Conservation (phyloP, 306 rosid species). For the Medicago truncatula region DNA sequence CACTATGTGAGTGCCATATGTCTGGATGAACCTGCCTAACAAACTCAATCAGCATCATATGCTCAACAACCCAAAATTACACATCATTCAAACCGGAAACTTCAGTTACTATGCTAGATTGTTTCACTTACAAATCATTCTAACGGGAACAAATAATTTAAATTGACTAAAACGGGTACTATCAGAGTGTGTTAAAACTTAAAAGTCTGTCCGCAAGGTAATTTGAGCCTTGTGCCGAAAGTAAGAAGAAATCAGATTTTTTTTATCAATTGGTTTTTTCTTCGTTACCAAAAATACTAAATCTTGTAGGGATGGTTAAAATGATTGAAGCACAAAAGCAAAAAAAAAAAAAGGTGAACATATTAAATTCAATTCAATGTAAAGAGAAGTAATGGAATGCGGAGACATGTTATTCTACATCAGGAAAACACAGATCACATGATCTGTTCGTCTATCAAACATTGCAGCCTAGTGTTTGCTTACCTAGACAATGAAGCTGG, state of each 20-base stretch:
- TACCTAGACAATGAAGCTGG: slow-evolving; percentile 91
- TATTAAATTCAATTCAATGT: slow-evolving; percentile 22
- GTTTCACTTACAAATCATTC: slow-evolving; percentile 21
- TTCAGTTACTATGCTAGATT: slow-evolving; percentile 22
- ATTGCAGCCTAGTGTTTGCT: slow-evolving; percentile 16
- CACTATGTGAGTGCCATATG: slow-evolving; percentile 87
- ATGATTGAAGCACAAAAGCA: slow-evolving; percentile 26
- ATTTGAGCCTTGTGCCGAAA: slow-evolving; percentile 1
- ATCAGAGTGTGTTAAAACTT: neutral
- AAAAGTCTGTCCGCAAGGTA: slow-evolving; percentile 17
- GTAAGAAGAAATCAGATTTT: slow-evolving; percentile 11
- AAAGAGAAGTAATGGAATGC: slow-evolving; percentile 20
- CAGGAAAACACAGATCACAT: neutral
- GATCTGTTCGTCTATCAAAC: neutral
- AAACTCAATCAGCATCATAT: slow-evolving; percentile 60
- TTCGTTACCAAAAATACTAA: slow-evolving; percentile 29
- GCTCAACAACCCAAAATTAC: slow-evolving; percentile 40
- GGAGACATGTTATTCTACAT: neutral
- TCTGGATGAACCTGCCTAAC: slow-evolving; percentile 89
- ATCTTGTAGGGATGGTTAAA: slow-evolving; percentile 15
- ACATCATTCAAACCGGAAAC: slow-evolving; percentile 30
- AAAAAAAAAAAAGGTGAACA: slow-evolving; percentile 9
- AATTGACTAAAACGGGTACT: neutral
- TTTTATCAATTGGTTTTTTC: slow-evolving; percentile 29
- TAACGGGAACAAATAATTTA: slow-evolving; percentile 9